phyloP scores from a whole-genome alignment of 805 yeast genomes.

The Wickerhamomyces kurtzmanii region DNA sequence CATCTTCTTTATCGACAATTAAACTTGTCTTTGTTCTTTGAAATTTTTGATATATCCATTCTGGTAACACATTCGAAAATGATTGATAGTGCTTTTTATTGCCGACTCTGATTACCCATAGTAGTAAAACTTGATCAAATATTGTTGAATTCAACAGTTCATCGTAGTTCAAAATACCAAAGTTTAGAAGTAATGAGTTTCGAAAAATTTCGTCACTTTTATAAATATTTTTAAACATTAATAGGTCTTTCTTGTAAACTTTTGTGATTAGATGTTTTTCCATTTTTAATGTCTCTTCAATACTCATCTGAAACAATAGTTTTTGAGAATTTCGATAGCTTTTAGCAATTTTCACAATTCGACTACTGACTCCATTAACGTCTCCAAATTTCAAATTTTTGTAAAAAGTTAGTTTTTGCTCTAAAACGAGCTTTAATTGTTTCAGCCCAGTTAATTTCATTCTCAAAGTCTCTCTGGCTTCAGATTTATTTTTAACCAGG shows the following conservation, averaged over 20 bases:
- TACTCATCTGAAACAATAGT: conserved; percentile 30
- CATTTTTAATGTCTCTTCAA: conserved; percentile 32
- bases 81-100: conserved; percentile 30
- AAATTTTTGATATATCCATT: conserved; percentile 36
- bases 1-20: conserved; percentile 39
- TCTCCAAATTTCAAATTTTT: conserved; percentile 21
- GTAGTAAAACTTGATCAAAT: conserved; percentile 46
- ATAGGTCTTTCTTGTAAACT: conserved; percentile 28
- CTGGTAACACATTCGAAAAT: conserved; percentile 27
- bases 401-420: conserved; percentile 34
- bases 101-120: conserved; percentile 54
- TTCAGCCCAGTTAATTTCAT: conserved; percentile 53
- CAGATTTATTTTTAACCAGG: conserved; percentile 40
- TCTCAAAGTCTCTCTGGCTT: conserved; percentile 35
- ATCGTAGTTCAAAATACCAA: conserved; percentile 48
- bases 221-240: conserved; percentile 48
- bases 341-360: conserved; percentile 24
- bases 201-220: conserved; percentile 44
- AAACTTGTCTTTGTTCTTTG: conserved; percentile 24
- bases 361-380: conserved; percentile 11
- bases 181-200: conserved; percentile 41
- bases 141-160: conserved; percentile 37
- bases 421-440: conserved; percentile 40
- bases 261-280: conserved; percentile 38
- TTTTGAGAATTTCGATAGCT: conserved; percentile 41